Base-by-base conservation (phyloP, 139 green algal species). In the Eudorina sp. region DNA sequence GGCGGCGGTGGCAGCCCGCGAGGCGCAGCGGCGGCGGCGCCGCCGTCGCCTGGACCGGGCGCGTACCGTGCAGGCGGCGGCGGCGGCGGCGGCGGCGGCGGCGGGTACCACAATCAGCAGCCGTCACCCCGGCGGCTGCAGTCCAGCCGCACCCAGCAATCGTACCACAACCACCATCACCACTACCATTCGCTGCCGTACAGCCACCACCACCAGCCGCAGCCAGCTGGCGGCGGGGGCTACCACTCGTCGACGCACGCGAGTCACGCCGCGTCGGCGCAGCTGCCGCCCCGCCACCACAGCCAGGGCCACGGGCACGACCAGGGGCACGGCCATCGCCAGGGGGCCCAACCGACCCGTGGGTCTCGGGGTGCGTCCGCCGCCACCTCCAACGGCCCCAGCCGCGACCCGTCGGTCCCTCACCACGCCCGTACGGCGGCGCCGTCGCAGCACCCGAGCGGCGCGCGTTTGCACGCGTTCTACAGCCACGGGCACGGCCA, bases 401-500 rank as follows among this genome's bases (percentile, higher is more conserved):
- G 70, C 70, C 70, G 70, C 25, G 70, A 79, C 19, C 70, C 70
- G 27, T 79, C 70, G 16, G 14, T 55, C 70, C 70, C 40, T 0
- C 41, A 55, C 70, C 70, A 36, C 70, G 70, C 70, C 70, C 66
- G 66, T 29, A 75, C 66, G 66, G 31, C 31, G 6, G 38, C 66
- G 36, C 14, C 66, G 34, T 7, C 66, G n/a, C 19, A 18, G 55
- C 14, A 29, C 29, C 29, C 62, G 5, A 7, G 62, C n/a, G 62
- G n/a, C 29, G 70, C 70, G 23, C 70, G 70, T 14, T 25, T 79
- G 23, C 70, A 79, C 21, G 70, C 70, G 13, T 79, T 79, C 34
- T 69, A 83, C 46, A 69, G 75, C 31, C 75, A 83, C 13, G 75
- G 75, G 14, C 75, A 83, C 75, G 75, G 75, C 11, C 48, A 83